Base-by-base conservation (phyloP, 805 yeast genomes). In the Cyberlindnera mississippiensis region DNA sequence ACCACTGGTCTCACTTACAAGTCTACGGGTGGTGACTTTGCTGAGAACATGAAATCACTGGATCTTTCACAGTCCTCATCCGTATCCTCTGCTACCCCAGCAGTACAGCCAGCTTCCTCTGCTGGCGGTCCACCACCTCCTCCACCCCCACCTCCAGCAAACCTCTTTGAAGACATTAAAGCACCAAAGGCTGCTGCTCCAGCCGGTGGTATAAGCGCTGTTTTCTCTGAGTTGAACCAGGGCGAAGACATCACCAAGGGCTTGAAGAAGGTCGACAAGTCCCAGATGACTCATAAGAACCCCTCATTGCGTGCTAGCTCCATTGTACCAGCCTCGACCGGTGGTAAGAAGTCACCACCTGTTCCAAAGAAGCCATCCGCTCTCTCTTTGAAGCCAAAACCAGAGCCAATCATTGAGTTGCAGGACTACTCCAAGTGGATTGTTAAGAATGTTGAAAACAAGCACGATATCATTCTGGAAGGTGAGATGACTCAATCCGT, bases 101-200 rank as follows among this genome's bases (percentile, higher is more conserved):
- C 90, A 13, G 95, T 96, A 2, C 90, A 95, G 5, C 90, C 95
- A 6, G 87, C 95, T 3, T 93, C 95, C n/a, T 85, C 95, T 17
- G 79, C 91, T 10, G 69, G 80, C 40, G 75, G 83, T 32, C 86
- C 90, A 14, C 97, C 97, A 2, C 95, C 96, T 3, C 95, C 96
- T n/a, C 97, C 97, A 2, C 95, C 96, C 2, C 95, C 96, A 4
- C 95, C 96, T 9, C 91, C 96, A 20, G 80, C 95, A 9, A 67
- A 80, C 42, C 69, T 84, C 28, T 85, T 79, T 57, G 60, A 75
- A n/a, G n/a, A n/a, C 44, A 59, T 56, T 2, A 55, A 40, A 38
- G 20, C 50, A 2, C 34, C 62, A 16, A 42, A 42, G 11, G 37
- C 62, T 10, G 42, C 60, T 6, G 39, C 60, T 1, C 38, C 61